These are phyloP conservation scores for Phytophthora pseudosyringae DNA, from an alignment of 352 stramenopile species.

Conservation along the genomic window DNA sequence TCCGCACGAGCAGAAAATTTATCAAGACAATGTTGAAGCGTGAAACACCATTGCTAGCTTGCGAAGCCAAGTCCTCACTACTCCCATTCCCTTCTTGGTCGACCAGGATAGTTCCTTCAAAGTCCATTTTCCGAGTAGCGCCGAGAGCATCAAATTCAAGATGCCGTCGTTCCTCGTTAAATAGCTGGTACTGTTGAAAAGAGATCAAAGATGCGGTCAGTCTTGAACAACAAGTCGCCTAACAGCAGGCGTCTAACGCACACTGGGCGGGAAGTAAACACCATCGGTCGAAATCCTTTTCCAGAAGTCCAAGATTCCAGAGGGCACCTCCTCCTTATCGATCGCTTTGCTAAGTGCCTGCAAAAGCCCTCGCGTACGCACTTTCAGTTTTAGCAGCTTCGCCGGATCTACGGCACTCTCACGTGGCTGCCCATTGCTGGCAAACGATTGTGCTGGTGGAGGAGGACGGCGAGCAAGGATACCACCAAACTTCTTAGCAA, in stretches of 20 bases:
- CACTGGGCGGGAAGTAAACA: constrained; percentile 66
- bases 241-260: constrained; percentile 25
- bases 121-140: constrained; percentile 53
- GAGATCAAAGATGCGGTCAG: constrained; percentile 12
- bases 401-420: constrained; percentile 19
- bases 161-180: constrained; percentile 40
- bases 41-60: constrained; percentile 11
- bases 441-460: neutral
- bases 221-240: neutral
- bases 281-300: constrained; percentile 58
- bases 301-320: constrained; percentile 67
- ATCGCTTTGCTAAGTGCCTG: constrained; percentile 56
- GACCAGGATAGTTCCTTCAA: constrained; percentile 7
- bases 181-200: constrained; percentile 60
- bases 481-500: constrained; percentile 55
- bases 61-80: neutral
- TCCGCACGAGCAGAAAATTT: constrained; percentile 68
- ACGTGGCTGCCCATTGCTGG: neutral
- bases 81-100: neutral
- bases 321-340: constrained; percentile 56
- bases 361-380: constrained; percentile 63
- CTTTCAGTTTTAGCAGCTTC: constrained; percentile 62
- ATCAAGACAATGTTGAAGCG: constrained; percentile 63
- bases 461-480: constrained; percentile 40
- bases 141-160: constrained; percentile 69